These are phyloP conservation scores for Carex arenaria DNA, from an alignment of 202 grass and related monocot species.

Conservation along the genomic window DNA sequence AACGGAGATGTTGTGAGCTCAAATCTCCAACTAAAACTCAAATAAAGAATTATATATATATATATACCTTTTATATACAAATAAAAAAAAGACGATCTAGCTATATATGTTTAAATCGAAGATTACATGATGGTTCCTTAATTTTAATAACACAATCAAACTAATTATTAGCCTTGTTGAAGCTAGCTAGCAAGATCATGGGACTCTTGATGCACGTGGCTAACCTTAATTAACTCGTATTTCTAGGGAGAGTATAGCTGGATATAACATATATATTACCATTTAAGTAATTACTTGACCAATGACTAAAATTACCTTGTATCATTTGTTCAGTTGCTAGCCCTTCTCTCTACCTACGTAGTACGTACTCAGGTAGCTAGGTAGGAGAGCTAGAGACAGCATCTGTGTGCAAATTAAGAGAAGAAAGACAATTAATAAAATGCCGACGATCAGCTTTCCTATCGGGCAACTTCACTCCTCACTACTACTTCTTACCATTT, in stretches of 20 bases:
- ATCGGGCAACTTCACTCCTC: background rate
- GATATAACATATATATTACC: background rate
- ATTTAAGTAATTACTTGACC: constrained; percentile 16
- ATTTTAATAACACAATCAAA: background rate
- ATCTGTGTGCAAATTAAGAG: background rate
- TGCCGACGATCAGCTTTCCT: background rate
- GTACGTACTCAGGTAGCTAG: background rate
- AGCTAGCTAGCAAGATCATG: background rate
- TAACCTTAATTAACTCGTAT: constrained; percentile 25
- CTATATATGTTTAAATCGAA: too few relatives aligned
- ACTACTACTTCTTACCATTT: background rate
- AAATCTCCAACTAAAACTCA: background rate
- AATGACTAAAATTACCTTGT: background rate
- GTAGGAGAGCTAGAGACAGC: background rate
- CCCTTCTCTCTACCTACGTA: background rate
- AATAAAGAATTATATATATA: background rate
- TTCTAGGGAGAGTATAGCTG: constrained; percentile 12
- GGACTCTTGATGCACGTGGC: constrained; percentile 13
- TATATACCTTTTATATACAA: too few relatives aligned
- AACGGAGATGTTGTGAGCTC: background rate
- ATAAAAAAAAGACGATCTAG: too few relatives aligned
- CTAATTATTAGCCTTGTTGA: background rate
- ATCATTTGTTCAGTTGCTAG: background rate
- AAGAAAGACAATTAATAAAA: constrained; percentile 4
- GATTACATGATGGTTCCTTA: background rate